These are phyloP conservation scores for Acer campestre DNA, from an alignment of 345 rosid species.

Conservation along the genomic window DNA sequence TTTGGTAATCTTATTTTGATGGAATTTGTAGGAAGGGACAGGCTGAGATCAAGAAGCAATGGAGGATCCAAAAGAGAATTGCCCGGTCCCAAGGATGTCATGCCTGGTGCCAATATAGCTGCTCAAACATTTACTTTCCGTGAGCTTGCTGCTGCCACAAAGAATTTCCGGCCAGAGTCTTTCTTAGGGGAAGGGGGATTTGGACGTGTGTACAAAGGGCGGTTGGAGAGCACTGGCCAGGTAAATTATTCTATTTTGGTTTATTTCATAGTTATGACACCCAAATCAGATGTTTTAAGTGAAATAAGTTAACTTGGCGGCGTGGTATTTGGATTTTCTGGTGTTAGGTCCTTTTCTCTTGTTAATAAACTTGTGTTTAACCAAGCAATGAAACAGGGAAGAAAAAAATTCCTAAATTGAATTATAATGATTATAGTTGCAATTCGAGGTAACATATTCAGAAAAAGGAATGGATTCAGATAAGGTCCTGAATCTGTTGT, in stretches of 20 bases:
- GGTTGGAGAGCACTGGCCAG: slow-evolving; percentile 91
- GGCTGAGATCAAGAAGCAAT: slow-evolving; percentile 65
- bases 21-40: slow-evolving; percentile 70
- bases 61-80: slow-evolving; percentile 68
- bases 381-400: not conserved
- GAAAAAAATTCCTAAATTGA: not conserved
- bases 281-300: slow-evolving; percentile 5
- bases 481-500: too few relatives aligned
- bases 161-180: slow-evolving; percentile 84
- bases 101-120: slow-evolving; percentile 61
- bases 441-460: not conserved
- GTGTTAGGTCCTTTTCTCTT: not conserved
- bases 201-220: slow-evolving; percentile 92
- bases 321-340: too few relatives aligned
- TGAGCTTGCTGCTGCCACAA: slow-evolving; percentile 90
- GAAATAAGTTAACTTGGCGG: too few relatives aligned
- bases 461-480: not conserved
- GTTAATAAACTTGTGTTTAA: not conserved
- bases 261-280: not conserved
- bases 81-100: slow-evolving; percentile 51
- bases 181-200: slow-evolving; percentile 99
- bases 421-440: slow-evolving; percentile 2
- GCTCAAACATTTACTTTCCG: slow-evolving; percentile 91
- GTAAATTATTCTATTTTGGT: slow-evolving; percentile 39
- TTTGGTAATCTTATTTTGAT: slow-evolving; percentile 24